Percentiles rank a stretch among this genome's conserved stretches.
These are phyloP conservation scores for Aspergillus ibericus DNA, from an alignment of 2,329 filamentous ascomycete species.

Conservation along the genomic window DNA sequence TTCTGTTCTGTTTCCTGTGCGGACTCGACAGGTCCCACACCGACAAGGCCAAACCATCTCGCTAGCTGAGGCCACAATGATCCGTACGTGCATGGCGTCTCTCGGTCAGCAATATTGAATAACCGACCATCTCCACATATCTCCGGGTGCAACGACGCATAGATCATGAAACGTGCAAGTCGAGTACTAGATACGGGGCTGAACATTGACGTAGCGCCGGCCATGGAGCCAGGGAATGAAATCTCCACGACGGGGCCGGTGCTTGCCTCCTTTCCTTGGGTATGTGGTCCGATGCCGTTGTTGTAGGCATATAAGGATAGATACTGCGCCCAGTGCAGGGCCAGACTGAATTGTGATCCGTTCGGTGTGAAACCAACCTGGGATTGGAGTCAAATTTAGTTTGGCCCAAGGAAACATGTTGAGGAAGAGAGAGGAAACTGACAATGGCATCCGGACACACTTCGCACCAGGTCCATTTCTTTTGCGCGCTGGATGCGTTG, in stretches of 20 bases:
- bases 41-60: constrained; percentile 31
- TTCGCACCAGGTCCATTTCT: constrained; percentile 38
- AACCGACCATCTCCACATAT: constrained; percentile 23
- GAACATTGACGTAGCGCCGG: constrained; percentile 24
- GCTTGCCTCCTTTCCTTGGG: not conserved
- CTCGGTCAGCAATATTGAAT: constrained; percentile 32
- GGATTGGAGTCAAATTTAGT: not conserved
- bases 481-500: constrained; percentile 20
- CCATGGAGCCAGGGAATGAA: constrained; percentile 27
- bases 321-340: constrained; percentile 32
- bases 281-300: constrained; percentile 13
- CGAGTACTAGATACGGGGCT: constrained; percentile 29
- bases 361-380: constrained; percentile 31
- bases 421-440: not conserved
- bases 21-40: constrained; percentile 19
- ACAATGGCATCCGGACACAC: constrained; percentile 33
- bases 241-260: constrained; percentile 11
- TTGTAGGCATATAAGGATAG: constrained; percentile 31
- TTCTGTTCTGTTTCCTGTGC: not conserved
- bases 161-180: constrained; percentile 29
- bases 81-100: constrained; percentile 23
- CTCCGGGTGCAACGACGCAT: constrained; percentile 27
- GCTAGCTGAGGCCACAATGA: constrained; percentile 31
- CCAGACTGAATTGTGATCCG: constrained; percentile 29
- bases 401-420: not conserved